These are phyloP conservation scores for Balansia obtecta DNA, from an alignment of 2,329 filamentous ascomycete species.

Conservation along the genomic window DNA sequence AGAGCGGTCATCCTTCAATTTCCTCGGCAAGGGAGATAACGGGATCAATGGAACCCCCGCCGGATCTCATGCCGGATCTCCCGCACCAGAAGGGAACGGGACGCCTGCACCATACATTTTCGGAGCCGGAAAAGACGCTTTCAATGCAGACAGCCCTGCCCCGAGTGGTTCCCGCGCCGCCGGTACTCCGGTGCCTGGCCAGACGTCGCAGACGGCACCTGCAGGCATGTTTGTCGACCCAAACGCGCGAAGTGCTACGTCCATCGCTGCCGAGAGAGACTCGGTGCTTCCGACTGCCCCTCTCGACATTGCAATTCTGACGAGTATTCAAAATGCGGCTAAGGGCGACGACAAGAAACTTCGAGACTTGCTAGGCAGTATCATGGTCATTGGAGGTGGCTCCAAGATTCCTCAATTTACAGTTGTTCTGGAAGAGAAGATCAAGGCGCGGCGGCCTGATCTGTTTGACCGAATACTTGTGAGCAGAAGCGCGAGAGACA, in stretches of 20 bases:
- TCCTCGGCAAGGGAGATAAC: slow-evolving; percentile 53
- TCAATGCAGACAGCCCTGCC: slow-evolving; percentile 38
- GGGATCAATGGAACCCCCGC: slow-evolving; percentile 65
- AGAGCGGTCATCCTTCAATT: slow-evolving; percentile 55
- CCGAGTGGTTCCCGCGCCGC: slow-evolving; percentile 39
- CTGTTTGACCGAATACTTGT: slow-evolving; percentile 49
- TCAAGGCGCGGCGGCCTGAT: slow-evolving; percentile 54
- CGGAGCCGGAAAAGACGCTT: slow-evolving; percentile 30
- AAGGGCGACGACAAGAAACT: slow-evolving; percentile 86
- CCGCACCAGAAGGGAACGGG: slow-evolving; percentile 62
- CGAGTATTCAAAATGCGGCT: slow-evolving; percentile 76
- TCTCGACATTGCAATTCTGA: slow-evolving; percentile 80
- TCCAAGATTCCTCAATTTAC: slow-evolving; percentile 72
- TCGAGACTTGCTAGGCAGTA: slow-evolving; percentile 76
- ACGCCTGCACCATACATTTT: slow-evolving; percentile 55
- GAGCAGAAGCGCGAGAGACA: slow-evolving; percentile 67
- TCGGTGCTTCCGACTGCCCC: slow-evolving; percentile 70
- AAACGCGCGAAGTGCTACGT: slow-evolving; percentile 35
- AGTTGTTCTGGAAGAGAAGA: slow-evolving; percentile 68
- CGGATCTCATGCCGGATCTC: slow-evolving; percentile 78
- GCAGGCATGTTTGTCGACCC: slow-evolving; percentile 38
- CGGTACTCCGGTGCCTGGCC: slow-evolving; percentile 28
- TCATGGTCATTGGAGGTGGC: slow-evolving; percentile 83
- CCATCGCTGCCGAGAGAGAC: slow-evolving; percentile 59
- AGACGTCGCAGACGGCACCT: slow-evolving; percentile 21